phyloP scores from a whole-genome alignment of 164 flowering plant species.

The Nymphaea colorata region DNA sequence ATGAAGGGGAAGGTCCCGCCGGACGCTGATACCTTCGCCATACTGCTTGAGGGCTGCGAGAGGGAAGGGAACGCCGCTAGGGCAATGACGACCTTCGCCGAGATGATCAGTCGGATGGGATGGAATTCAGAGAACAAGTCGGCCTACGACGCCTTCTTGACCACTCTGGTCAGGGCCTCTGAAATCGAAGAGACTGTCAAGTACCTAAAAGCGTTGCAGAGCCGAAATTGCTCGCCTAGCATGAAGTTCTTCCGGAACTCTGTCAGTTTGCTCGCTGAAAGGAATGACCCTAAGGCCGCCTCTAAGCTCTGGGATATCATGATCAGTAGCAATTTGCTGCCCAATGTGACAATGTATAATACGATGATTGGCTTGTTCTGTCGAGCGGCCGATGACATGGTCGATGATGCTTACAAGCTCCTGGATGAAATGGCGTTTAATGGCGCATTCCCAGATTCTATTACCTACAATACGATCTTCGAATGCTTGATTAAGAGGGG shows the following conservation, averaged over 20 bases:
- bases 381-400: constrained; percentile 20
- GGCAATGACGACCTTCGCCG: constrained; percentile 62
- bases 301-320: constrained; percentile 58
- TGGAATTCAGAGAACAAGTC: constrained; percentile 49
- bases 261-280: constrained; percentile 43
- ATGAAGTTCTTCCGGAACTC: constrained; percentile 69
- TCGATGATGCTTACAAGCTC: constrained; percentile 32
- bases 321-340: constrained; percentile 36
- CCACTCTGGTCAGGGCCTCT: constrained; percentile 39
- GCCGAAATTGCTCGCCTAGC: constrained; percentile 58
- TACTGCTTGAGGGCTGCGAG: constrained; percentile 71
- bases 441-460: constrained; percentile 65
- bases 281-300: constrained; percentile 33
- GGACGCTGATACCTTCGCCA: constrained; percentile 52
- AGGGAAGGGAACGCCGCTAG: constrained; percentile 52
- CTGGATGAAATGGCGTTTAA: constrained; percentile 59
- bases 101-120: constrained; percentile 63
- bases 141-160: constrained; percentile 58
- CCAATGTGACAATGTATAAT: constrained; percentile 58
- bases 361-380: constrained; percentile 50
- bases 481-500: constrained; percentile 50
- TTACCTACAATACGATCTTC: constrained; percentile 61
- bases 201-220: constrained; percentile 52
- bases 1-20: constrained; percentile 44
- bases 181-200: constrained; percentile 46